phyloP scores from a whole-genome alignment of 257 asterid genomes.

The Mitragyna speciosa region DNA sequence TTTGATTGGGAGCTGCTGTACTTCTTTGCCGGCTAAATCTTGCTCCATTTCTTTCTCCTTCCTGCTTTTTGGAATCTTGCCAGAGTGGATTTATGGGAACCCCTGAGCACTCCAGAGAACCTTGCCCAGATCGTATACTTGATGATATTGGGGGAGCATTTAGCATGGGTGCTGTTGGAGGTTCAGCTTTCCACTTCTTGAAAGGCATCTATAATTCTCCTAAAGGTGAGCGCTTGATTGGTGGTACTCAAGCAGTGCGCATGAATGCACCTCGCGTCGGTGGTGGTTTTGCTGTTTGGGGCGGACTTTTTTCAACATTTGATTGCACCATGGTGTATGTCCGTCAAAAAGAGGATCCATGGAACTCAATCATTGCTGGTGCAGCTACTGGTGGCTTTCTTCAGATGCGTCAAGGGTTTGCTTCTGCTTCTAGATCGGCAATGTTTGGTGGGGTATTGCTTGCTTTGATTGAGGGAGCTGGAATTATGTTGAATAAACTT shows the following conservation, averaged over 20 bases:
- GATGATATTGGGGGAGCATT: conserved; percentile 88
- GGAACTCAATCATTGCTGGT: conserved; percentile 90
- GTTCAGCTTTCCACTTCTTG: conserved; percentile 80
- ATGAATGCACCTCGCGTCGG: conserved; percentile 98
- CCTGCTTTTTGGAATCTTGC: not conserved
- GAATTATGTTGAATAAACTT: conserved; percentile 70
- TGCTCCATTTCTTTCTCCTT: not conserved
- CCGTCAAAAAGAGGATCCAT: conserved; percentile 88
- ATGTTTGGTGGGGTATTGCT: conserved; percentile 69
- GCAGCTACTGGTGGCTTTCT: conserved; percentile 96
- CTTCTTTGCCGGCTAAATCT: not conserved
- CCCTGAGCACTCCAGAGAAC: conserved; percentile 86
- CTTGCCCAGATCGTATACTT: conserved; percentile 94
- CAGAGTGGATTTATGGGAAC: conserved; percentile 55
- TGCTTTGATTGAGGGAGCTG: conserved; percentile 90
- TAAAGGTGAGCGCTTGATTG: conserved; percentile 73
- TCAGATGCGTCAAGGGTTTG: conserved; percentile 78
- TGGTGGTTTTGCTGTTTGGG: conserved; percentile 98
- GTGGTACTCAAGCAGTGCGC: conserved; percentile 83
- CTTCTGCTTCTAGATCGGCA: conserved; percentile 75
- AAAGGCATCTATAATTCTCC: conserved; percentile 80
- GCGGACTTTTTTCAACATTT: conserved; percentile 85
- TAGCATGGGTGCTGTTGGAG: conserved; percentile 90
- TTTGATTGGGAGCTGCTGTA: not conserved
- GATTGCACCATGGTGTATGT: conserved; percentile 85